phyloP scores from a whole-genome alignment of 306 rosid species.

The Calophaca sinica region DNA sequence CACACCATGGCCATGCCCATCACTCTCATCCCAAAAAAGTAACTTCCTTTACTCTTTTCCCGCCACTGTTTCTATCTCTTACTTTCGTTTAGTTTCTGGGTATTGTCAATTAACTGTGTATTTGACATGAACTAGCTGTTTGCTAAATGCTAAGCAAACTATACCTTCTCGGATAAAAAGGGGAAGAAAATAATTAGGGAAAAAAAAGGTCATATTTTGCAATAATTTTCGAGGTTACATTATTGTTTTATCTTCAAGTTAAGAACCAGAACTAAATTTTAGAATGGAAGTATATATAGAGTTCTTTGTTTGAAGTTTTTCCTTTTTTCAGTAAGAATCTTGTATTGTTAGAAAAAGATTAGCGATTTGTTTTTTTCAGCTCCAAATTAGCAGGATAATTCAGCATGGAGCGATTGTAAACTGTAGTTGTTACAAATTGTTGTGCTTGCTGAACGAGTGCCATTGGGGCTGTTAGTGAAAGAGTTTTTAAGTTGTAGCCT shows the following conservation, averaged over 20 bases:
- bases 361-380: conserved; percentile 20
- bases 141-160: conserved; percentile 7
- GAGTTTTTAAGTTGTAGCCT: background rate
- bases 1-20: conserved; percentile 43
- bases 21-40: conserved; percentile 51
- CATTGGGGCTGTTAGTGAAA: background rate
- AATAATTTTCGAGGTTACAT: background rate
- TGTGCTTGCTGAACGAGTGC: background rate
- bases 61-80: background rate
- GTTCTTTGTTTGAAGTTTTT: background rate
- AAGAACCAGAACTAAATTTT: too few relatives aligned
- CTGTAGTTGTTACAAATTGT: background rate
- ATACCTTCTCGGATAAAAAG: background rate
- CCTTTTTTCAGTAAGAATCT: too few relatives aligned
- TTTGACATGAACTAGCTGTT: background rate
- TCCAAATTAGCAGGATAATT: conserved; percentile 4
- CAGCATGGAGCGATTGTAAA: background rate
- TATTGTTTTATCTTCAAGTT: too few relatives aligned
- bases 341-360: background rate
- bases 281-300: too few relatives aligned
- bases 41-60: conserved; percentile 41
- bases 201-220: background rate
- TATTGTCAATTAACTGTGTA: conserved; percentile 11
- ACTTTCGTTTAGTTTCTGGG: background rate
- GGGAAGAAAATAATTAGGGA: background rate